These are phyloP conservation scores for Ophiostoma tasmaniense DNA, from an alignment of 2,329 filamentous ascomycete species.

Conservation along the genomic window DNA sequence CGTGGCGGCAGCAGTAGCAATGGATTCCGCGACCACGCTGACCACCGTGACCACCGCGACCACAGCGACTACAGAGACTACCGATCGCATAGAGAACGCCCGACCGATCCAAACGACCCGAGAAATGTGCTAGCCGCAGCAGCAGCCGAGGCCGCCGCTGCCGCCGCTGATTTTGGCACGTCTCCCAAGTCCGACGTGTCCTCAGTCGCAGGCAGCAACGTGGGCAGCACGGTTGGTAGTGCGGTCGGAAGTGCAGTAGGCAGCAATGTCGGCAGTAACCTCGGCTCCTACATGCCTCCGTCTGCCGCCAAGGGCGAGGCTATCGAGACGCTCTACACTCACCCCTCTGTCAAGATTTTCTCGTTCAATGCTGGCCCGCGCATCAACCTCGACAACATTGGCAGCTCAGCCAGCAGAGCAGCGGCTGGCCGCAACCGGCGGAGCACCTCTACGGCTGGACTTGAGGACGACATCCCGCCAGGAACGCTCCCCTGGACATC, in stretches of 20 bases:
- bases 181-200: slow-evolving; percentile 15
- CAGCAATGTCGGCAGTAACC: slow-evolving; percentile 1
- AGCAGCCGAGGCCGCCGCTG: slow-evolving; percentile 18
- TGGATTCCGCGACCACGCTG: not conserved
- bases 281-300: slow-evolving; percentile 1
- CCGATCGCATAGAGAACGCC: slow-evolving; percentile 3
- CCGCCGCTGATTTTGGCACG: slow-evolving; percentile 11
- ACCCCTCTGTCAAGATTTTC: slow-evolving; percentile 62
- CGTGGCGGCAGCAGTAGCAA: slow-evolving; percentile 3
- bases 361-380: slow-evolving; percentile 39
- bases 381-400: slow-evolving; percentile 28
- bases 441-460: slow-evolving; percentile 1
- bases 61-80: slow-evolving; percentile 7
- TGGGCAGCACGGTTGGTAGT: slow-evolving; percentile 6
- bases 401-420: slow-evolving; percentile 23
- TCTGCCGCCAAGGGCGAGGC: slow-evolving; percentile 21
- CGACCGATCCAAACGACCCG: slow-evolving; percentile 9
- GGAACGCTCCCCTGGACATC: slow-evolving; percentile 66
- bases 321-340: slow-evolving; percentile 66
- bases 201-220: slow-evolving; percentile 7
- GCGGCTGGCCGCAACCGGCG: slow-evolving; percentile 15
- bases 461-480: slow-evolving; percentile 38
- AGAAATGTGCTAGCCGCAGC: slow-evolving; percentile 12
- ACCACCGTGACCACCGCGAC: slow-evolving; percentile 1
- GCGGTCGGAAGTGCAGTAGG: not conserved